Evolutionary conservation across 1,284 basidiomycete genomes (phyloP).

Genomic region (Xanthoconium separans): DNA sequence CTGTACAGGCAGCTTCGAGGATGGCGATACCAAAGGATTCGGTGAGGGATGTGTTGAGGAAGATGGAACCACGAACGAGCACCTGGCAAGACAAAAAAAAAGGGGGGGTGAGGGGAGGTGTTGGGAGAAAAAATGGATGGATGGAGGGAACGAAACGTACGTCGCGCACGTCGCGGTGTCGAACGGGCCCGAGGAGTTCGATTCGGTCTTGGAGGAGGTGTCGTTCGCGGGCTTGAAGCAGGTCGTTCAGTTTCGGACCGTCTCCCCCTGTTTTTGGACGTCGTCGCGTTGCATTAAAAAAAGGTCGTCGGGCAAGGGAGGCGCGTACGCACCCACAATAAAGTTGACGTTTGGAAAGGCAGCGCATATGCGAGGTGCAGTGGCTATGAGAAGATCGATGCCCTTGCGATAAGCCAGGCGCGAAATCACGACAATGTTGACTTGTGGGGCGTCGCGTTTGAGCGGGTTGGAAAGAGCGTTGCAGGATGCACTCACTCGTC

Average conservation of each 20-base stretch:
- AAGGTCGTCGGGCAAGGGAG: too few species aligned
- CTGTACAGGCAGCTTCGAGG: slow-evolving; percentile 93
- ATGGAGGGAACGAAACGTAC: slow-evolving; percentile 52
- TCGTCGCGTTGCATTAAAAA: too few species aligned
- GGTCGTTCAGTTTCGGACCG: slow-evolving; percentile 92
- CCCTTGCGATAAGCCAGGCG: slow-evolving; percentile 97
- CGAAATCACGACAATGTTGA: slow-evolving; percentile 93
- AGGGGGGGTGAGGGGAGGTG: background rate
- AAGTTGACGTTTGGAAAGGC: slow-evolving; percentile 85
- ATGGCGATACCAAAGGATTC: slow-evolving; percentile 97
- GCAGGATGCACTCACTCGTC: slow-evolving; percentile 50
- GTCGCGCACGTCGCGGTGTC: slow-evolving; percentile 79
- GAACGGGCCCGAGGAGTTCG: slow-evolving; percentile 81
- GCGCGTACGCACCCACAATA: slow-evolving; percentile 65
- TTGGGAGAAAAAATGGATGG: background rate
- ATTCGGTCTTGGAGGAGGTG: slow-evolving; percentile 89
- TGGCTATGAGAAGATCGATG: slow-evolving; percentile 91
- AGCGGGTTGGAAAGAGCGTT: background rate
- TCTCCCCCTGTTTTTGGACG: slow-evolving; percentile 79
- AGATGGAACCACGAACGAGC: slow-evolving; percentile 83
- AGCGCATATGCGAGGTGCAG: slow-evolving; percentile 87
- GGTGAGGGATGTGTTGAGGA: slow-evolving; percentile 93
- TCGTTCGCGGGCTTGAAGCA: slow-evolving; percentile 96
- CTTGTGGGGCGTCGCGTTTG: slow-evolving; percentile 39
- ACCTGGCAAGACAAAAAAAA: slow-evolving; percentile 57